Base-by-base conservation (phyloP, 2,329 filamentous ascomycete species). In the Colletotrichum sp. region DNA sequence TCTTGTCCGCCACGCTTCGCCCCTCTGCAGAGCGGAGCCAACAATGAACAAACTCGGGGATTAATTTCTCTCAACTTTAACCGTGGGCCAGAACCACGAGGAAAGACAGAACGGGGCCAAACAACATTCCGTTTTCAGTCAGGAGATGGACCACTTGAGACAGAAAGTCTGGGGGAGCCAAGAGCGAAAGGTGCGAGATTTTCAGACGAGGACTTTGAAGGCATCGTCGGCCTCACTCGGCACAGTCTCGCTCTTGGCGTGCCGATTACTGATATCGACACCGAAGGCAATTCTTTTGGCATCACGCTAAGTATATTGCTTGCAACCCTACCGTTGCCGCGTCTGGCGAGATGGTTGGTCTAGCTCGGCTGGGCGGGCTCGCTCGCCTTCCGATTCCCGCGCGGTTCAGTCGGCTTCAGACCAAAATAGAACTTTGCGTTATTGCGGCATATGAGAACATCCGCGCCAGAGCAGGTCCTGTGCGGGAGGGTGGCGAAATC, bases 31-130 rank as follows among this genome's bases (percentile, higher is more conserved):
- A 63, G 58, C 56, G 69, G 63, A 74, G 68, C 61, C 68, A 18
- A 38, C 52, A 38, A 18, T 68, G 64, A 55, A 48, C 32, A 52
- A 67, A 71, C 18, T 67, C 72, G 72, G 72, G 68, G 55, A 67
- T 62, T 74, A 71, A 62, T 71, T 56, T 71, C 55, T 52, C 36
- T 18, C 68, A 73, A 75, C 69, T 75, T 24, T 66, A 63, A 64
- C 61, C 62, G n/a, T 34, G 26, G 28, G 28, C 69, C 34, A 18
- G 73, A 52, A 38, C 48, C 66, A 59, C 59, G 52, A 62, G 55
- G 26, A 34, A 6, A 55, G 56, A 32, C 32, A 69, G 55, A 32
- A 62, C 38, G 38, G 56, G 56, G 28, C 67, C 16, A 34, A 68
- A 43, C 28, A 34, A 34, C 7, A 52, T 62, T 52, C 36, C 36